phyloP scores from a whole-genome alignment of 208 protist species.

The Acanthamoeba quina region DNA sequence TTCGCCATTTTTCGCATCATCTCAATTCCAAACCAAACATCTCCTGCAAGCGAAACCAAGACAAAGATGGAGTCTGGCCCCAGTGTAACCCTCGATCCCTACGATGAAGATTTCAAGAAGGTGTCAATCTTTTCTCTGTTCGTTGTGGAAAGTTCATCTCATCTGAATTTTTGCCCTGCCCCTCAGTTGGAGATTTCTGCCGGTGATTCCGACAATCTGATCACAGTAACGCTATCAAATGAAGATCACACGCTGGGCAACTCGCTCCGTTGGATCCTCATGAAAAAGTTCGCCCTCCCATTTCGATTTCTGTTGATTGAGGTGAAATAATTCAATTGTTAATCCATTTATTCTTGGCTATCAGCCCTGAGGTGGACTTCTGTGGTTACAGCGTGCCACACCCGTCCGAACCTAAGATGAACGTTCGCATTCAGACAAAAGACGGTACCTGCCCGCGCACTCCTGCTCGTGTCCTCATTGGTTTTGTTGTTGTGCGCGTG shows the following conservation, averaged over 20 bases:
- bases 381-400: constrained; percentile 74
- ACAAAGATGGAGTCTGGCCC: constrained; percentile 9
- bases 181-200: constrained; percentile 6
- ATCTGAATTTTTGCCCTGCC: neutral
- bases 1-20: too few species aligned
- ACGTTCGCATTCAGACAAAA: constrained; percentile 43
- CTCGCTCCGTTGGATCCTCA: constrained; percentile 46
- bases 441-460: neutral
- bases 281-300: constrained; percentile 40
- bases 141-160: neutral
- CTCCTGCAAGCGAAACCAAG: neutral
- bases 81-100: neutral
- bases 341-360: neutral
- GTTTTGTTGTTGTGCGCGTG: too few species aligned
- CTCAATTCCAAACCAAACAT: neutral
- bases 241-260: constrained; percentile 75
- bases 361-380: constrained; percentile 68
- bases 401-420: constrained; percentile 66
- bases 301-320: neutral
- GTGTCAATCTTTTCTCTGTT: neutral
- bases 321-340: neutral
- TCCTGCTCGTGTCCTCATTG: neutral
- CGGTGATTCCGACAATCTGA: constrained; percentile 35
- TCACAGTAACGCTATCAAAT: constrained; percentile 12
- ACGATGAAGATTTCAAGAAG: constrained; percentile 44